Base-by-base conservation (phyloP, 2,329 filamentous ascomycete genomes). In the Fusarium coffeatum region DNA sequence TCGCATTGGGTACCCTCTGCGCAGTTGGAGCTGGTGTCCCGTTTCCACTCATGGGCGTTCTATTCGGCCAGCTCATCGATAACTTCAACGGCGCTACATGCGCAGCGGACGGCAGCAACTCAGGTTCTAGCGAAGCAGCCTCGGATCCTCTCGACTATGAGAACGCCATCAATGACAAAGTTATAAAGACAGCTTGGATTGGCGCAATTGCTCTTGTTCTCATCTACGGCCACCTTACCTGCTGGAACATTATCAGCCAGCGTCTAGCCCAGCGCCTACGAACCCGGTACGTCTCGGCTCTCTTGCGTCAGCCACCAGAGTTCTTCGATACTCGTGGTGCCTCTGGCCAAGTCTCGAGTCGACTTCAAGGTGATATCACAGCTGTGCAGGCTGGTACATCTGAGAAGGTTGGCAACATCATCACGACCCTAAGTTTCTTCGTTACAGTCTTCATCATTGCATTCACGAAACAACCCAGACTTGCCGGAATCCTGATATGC, bases 331-430 rank as follows among this genome's bases (percentile, higher is more conserved):
- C 83, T 8, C 81, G 89, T 3, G 85, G 87, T 43, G 83, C 66
- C 11, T 72, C 88, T 0, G 89, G 89, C 13, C 87, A 91, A 76
- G 86, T 91, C 15, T 85, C 87, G 2, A 86, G 87, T n/a, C 83
- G 89, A 15, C 84, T 93, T 40, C 88, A 89, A 73, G 85, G 84
- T 60, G 90, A 92, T 71, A 89, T 92, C 42, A 86, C 89, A 55
- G 86, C 87, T 2, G 87, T 92, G 46, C 90, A 90, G 71, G 85
- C 86, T 0, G 90, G 90, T n/a, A 91, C 89, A 0, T 89, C 87
- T 1, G 90, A 92, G 77, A 93, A 92, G 76, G 89, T 91, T 20
- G 90, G 90, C 53, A 86, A 91, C 34, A 85, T 87, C 67, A 82
- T 92, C 4, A 84, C 86, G 30, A 88, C 85, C 50, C 75, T 88